Percentiles rank a stretch among this genome's conserved stretches.
These are phyloP conservation scores for Cordyceps farinosa DNA, from an alignment of 2,329 filamentous ascomycete genomes.

Conservation along the genomic window DNA sequence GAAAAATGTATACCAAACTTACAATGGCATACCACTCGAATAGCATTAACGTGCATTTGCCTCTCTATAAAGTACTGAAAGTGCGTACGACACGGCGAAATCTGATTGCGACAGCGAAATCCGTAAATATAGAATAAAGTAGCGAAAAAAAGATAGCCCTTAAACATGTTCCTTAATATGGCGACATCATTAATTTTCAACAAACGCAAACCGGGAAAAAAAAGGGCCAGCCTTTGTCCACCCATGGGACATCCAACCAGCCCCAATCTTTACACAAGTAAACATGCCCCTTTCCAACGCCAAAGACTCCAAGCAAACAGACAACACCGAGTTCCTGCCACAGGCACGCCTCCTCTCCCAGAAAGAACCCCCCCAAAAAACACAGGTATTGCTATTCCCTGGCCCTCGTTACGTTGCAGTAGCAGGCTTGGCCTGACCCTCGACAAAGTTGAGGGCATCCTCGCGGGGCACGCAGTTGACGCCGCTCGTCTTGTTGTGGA, in stretches of 20 bases:
- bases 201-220: not conserved
- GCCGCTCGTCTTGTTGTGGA: constrained; percentile 87
- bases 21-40: not conserved
- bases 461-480: constrained; percentile 88
- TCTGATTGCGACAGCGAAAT: not conserved
- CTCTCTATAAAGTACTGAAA: not conserved
- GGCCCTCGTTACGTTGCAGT: not conserved
- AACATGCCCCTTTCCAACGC: constrained; percentile 8
- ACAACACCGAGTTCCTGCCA: not conserved
- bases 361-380: not conserved
- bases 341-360: not conserved
- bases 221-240: not conserved
- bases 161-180: not conserved
- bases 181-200: not conserved
- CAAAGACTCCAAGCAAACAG: constrained; percentile 7
- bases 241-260: constrained; percentile 6
- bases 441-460: constrained; percentile 88
- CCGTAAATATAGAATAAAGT: not conserved
- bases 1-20: constrained; percentile 4
- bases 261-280: not conserved
- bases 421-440: constrained; percentile 62
- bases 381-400: not conserved
- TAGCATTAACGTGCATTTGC: not conserved
- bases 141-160: not conserved
- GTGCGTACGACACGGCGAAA: too few relatives aligned